Percentiles rank a stretch among this genome's conserved stretches.
Conservation (phyloP, 129 eudicot genomes). For the Rutidosis leptorrhynchoides region DNA sequence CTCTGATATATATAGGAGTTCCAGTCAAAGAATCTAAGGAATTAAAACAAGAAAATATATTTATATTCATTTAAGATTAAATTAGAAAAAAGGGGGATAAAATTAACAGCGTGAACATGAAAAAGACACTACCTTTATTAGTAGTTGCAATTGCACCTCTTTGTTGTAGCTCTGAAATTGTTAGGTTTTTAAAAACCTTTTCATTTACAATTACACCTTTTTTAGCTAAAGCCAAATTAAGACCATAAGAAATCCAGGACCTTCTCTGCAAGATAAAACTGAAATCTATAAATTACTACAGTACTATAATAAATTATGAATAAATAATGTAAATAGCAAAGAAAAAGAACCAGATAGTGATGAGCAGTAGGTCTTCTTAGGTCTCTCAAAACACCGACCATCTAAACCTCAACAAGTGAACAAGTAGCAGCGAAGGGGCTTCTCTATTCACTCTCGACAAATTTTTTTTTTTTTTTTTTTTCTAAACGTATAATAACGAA, state of each 20-base stretch:
- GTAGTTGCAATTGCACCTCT: not conserved
- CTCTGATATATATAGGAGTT: not conserved
- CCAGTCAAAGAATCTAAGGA: not conserved
- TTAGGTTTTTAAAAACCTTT: not conserved
- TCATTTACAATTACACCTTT: not conserved
- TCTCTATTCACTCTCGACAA: no score
- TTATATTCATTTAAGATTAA: no score
- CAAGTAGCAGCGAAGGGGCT: no score
- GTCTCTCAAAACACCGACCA: not conserved
- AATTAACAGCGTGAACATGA: not conserved
- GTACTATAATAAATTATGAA: no score
- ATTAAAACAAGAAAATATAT: not conserved
- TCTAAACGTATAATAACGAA: no score
- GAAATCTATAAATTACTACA: no score
- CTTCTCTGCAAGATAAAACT: not conserved
- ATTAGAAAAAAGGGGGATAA: not conserved
- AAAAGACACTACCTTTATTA: not conserved
- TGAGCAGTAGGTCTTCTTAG: not conserved
- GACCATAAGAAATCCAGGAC: not conserved
- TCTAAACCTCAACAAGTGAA: not conserved
- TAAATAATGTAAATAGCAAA: not conserved
- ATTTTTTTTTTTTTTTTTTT: no score
- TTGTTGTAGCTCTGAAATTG: not conserved
- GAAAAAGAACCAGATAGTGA: not conserved
- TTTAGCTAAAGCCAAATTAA: not conserved